Evolutionary conservation across 805 yeast species (phyloP).

Genomic region (Cyberlindnera mycetangii): DNA sequence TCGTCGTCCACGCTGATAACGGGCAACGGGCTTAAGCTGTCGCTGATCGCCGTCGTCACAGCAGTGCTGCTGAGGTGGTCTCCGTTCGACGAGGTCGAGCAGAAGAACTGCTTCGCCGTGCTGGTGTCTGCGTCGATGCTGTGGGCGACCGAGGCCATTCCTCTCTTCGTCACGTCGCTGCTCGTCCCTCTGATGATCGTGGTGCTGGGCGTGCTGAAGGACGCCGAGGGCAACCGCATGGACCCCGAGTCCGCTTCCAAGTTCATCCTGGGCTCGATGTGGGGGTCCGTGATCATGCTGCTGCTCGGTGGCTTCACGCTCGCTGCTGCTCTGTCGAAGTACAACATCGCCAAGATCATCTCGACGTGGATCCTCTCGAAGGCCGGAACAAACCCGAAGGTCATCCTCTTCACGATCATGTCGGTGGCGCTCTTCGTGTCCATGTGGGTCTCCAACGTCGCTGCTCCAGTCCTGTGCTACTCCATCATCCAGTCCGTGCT

Average conservation of each 20-base stretch:
- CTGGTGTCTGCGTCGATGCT: slow-evolving; percentile 76
- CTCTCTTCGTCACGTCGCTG: slow-evolving; percentile 85
- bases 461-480: slow-evolving; percentile 91
- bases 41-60: slow-evolving; percentile 48
- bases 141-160: slow-evolving; percentile 96
- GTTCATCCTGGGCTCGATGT: slow-evolving; percentile 82
- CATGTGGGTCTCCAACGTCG: slow-evolving; percentile 97
- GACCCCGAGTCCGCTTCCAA: slow-evolving; percentile 67
- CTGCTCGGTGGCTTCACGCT: slow-evolving; percentile 90
- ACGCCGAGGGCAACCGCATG: slow-evolving; percentile 50
- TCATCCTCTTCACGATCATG: slow-evolving; percentile 79
- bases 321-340: slow-evolving; percentile 92
- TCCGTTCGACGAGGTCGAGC: slow-evolving; percentile 54
- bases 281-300: slow-evolving; percentile 91
- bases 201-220: slow-evolving; percentile 62
- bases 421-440: slow-evolving; percentile 79
- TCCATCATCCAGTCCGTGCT: slow-evolving; percentile 89
- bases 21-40: slow-evolving; percentile 42
- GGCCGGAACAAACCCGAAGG: slow-evolving; percentile 84
- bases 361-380: slow-evolving; percentile 78
- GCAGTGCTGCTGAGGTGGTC: slow-evolving; percentile 41
- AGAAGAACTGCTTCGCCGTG: slow-evolving; percentile 81
- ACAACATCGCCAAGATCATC: slow-evolving; percentile 79
- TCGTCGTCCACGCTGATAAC: slow-evolving; percentile 22
- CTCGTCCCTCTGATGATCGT: slow-evolving; percentile 81